Conservation (phyloP, 1,284 basidiomycete genomes). For the Neolentinus lepideus region DNA sequence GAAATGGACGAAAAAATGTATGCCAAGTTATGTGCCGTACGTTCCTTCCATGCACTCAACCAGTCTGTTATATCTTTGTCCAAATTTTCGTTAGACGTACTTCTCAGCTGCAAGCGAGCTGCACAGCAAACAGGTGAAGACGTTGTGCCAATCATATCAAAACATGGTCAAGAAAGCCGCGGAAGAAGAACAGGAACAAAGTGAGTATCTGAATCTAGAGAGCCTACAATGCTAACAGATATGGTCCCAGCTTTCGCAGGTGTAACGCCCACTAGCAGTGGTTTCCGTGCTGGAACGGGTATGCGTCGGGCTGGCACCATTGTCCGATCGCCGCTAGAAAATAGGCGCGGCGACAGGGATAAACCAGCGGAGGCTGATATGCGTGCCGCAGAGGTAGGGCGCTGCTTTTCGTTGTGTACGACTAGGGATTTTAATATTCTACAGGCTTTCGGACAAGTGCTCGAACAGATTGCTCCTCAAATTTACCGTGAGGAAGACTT, state of each 20-base stretch:
- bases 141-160: constrained; percentile 58
- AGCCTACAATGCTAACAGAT: not conserved
- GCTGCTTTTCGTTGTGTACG: not conserved
- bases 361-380: constrained; percentile 52
- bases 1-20: constrained; percentile 90
- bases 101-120: constrained; percentile 80
- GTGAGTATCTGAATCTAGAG: constrained; percentile 26
- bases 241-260: not conserved
- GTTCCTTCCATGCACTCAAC: constrained; percentile 20
- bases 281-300: constrained; percentile 41
- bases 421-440: constrained; percentile 5
- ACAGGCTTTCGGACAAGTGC: constrained; percentile 69
- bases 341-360: constrained; percentile 50
- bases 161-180: constrained; percentile 55
- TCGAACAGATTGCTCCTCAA: constrained; percentile 73
- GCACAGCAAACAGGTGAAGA: constrained; percentile 74
- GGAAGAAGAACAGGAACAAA: constrained; percentile 67
- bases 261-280: constrained; percentile 27
- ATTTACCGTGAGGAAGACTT: constrained; percentile 85
- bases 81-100: constrained; percentile 56
- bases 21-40: constrained; percentile 79
- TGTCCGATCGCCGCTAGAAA: constrained; percentile 62
- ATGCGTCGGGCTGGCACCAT: constrained; percentile 75
- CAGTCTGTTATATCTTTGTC: not conserved
- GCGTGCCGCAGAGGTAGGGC: constrained; percentile 57